These are phyloP conservation scores for Moniliella sp. DNA, from an alignment of 1,284 basidiomycete species.

Conservation along the genomic window DNA sequence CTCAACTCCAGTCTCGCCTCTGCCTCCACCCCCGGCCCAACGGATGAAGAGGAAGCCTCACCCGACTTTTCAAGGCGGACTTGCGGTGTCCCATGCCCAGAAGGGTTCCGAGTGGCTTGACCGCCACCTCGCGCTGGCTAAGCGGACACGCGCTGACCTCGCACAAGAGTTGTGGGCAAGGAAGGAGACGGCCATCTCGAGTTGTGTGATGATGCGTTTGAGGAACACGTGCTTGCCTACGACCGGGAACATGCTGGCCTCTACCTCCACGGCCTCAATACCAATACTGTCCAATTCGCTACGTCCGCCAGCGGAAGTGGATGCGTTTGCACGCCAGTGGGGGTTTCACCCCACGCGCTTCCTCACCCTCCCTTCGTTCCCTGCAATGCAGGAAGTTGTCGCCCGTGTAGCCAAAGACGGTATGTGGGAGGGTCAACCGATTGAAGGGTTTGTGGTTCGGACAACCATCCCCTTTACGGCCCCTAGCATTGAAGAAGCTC, in stretches of 20 bases:
- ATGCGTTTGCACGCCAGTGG: constrained; percentile 58
- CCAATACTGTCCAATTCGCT: constrained; percentile 48
- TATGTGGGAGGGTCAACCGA: constrained; percentile 58
- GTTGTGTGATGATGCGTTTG: constrained; percentile 92
- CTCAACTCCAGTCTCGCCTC: no score
- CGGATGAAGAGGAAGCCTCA: no score
- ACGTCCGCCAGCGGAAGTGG: constrained; percentile 46
- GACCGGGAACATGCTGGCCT: constrained; percentile 62
- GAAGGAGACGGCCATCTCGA: constrained; percentile 63
- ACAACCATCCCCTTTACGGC: constrained; percentile 30
- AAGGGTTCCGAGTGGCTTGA: constrained; percentile 63
- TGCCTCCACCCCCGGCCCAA: no score
- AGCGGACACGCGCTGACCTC: constrained; percentile 51
- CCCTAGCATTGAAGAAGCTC: constrained; percentile 13
- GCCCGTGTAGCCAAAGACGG: constrained; percentile 47
- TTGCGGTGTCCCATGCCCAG: constrained; percentile 48
- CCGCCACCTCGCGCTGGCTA: constrained; percentile 47
- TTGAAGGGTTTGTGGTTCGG: constrained; percentile 87
- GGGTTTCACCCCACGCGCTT: constrained; percentile 69
- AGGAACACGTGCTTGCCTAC: constrained; percentile 84
- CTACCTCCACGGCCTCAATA: constrained; percentile 65
- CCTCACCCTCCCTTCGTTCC: constrained; percentile 44
- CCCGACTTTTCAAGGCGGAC: no score
- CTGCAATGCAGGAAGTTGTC: constrained; percentile 54
- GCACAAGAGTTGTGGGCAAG: constrained; percentile 56